These are phyloP conservation scores for Penicillium occitanis DNA, from an alignment of 2,329 filamentous ascomycete genomes.

Conservation along the genomic window DNA sequence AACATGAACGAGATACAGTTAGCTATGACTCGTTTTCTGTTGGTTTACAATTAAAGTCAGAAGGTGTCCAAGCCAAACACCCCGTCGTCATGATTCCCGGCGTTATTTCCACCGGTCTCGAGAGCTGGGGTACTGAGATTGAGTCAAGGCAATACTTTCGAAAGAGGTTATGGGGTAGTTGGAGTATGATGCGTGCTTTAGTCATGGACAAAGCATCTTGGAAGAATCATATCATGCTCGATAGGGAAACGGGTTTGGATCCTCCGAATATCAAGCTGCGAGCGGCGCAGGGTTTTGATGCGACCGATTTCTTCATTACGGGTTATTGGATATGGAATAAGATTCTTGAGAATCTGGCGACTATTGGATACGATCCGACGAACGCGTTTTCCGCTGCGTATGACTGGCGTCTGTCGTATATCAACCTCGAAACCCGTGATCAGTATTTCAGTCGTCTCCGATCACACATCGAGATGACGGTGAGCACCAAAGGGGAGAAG, in stretches of 20 bases:
- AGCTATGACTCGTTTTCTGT: constrained; percentile 94
- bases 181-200: constrained; percentile 97
- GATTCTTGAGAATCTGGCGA: constrained; percentile 93
- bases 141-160: constrained; percentile 86
- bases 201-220: constrained; percentile 90
- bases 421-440: constrained; percentile 84
- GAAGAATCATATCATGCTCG: constrained; percentile 97
- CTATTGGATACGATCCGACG: constrained; percentile 88
- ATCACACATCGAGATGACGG: constrained; percentile 81
- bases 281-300: constrained; percentile 94
- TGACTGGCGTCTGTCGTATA: constrained; percentile 91
- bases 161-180: constrained; percentile 93
- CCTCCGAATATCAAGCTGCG: constrained; percentile 86
- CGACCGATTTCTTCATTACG: constrained; percentile 80
- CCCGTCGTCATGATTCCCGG: constrained; percentile 97
- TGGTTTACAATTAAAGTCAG: constrained; percentile 74
- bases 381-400: constrained; percentile 70
- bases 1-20: constrained; percentile 81
- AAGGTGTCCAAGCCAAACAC: constrained; percentile 79
- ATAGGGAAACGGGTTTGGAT: constrained; percentile 86
- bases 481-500: constrained; percentile 72
- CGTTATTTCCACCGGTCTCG: constrained; percentile 93
- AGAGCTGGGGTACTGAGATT: constrained; percentile 92
- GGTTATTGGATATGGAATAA: constrained; percentile 99
- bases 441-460: constrained; percentile 93